phyloP scores from a whole-genome alignment of 2,329 filamentous ascomycete species.

The Pezicula neosporulosa region DNA sequence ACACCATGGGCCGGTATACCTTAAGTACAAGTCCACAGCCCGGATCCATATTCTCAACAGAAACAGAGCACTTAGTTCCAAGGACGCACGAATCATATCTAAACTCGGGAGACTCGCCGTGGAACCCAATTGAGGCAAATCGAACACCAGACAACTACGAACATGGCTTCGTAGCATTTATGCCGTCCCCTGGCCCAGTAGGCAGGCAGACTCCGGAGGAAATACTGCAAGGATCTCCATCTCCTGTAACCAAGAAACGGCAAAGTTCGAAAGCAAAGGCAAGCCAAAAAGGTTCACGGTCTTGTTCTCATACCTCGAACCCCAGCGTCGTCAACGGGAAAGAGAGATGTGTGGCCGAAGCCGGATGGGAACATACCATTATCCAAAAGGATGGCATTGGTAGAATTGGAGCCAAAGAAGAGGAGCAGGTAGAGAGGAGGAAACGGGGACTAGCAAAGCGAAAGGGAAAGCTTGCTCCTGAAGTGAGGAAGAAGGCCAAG shows the following conservation, averaged over 20 bases:
- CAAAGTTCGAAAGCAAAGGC: neutral
- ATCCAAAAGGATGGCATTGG: constrained; percentile 8
- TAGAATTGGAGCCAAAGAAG: neutral
- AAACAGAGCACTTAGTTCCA: too few relatives aligned
- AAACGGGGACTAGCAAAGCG: constrained; percentile 1
- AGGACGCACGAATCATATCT: too few relatives aligned
- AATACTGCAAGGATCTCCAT: neutral
- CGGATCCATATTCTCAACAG: too few relatives aligned
- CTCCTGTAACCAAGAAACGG: too few relatives aligned
- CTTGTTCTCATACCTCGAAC: too few relatives aligned
- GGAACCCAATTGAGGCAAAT: constrained; percentile 11
- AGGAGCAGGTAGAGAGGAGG: constrained; percentile 1
- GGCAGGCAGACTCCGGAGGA: constrained; percentile 6
- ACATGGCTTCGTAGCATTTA: constrained; percentile 9
- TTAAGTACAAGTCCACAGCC: too few relatives aligned
- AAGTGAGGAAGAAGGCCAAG: constrained; percentile 15
- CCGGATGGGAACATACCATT: constrained; percentile 10
- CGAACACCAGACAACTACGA: constrained; percentile 6
- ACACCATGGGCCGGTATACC: too few relatives aligned
- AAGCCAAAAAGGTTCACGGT: neutral
- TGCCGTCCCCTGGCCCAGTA: constrained; percentile 13
- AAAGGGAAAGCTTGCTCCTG: constrained; percentile 13
- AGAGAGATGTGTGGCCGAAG: constrained; percentile 1
- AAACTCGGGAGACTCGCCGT: constrained; percentile 6
- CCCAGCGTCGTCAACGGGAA: constrained; percentile 5